Base-by-base conservation (phyloP, 495 filamentous ascomycete genomes). In the Pyronema omphalodes region DNA sequence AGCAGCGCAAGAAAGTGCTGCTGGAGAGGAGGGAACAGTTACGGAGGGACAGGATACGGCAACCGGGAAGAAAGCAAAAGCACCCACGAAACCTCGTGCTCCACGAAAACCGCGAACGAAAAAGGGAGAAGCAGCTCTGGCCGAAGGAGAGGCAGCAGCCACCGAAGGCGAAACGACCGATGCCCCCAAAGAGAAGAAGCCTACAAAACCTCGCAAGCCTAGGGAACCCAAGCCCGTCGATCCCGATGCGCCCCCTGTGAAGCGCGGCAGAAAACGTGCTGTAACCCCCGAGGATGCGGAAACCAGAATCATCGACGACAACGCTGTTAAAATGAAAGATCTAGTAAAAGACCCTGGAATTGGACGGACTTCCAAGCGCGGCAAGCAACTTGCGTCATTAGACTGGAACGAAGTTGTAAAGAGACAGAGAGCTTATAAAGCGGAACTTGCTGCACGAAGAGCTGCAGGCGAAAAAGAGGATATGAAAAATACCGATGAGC, bases 281-380 rank as follows among this genome's bases (percentile, higher is more conserved):
- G 33, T 52, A 45, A 54, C 85, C 0, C 87, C 86, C 1, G 84
- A 87, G 57, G 80, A 82, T 59, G 82, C 84, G 0, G 88, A 94
- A 65, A 63, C 69, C 7, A 71, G 80, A 35, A 73, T 80, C 46
- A 83, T 95, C 41, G 76, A 83, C 55, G 74, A 78, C 6, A 73
- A 72, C 4, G 73, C 75, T 1, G 73, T 86, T 36, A 89, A 79
- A 53, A 94, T 98, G 85, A 77, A 74, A 9, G 86, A 93, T 39
- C 68, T 98, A 4, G 84, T 80, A 60, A 81, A 75, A 56, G 85
- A 93, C 61, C 65, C 82, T 23, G 74, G 76, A 19, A 83, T 82
- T 7, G 91, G 91, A 40, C 84, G 80, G 66, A 84, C 79, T 55
- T 95, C 88, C 15, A 82, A 81, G 54, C 78, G 82, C 7, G 73